Base-by-base conservation (phyloP, 441 rosid genomes). In the Hura crepitans region DNA sequence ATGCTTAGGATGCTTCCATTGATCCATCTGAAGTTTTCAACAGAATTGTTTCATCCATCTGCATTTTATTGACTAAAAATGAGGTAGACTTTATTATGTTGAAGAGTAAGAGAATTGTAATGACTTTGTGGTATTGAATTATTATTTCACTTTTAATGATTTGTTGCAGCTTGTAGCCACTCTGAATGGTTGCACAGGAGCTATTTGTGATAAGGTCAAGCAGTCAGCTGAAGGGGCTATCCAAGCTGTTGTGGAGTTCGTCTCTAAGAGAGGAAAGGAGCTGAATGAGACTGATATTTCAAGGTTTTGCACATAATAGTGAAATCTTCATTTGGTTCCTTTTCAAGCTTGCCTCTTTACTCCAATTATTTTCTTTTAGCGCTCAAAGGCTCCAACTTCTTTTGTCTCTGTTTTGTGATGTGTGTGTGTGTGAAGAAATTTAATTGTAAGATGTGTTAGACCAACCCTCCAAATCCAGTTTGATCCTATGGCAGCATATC, bases 21-120 rank as follows among this genome's bases (percentile, higher is more conserved):
- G 99, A 96, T 80, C 99, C 97, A 60, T 96, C 99, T 22, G 97
- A 96, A 82, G 97, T 96, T 84, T 93, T 91, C 70, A 93, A 96
- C 85, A 85, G 99, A 86, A 87, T 96, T 73, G 89, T 93, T 72
- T 86, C 93, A 50, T 93, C 98, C 65, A 75, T 87, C 62, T 88
- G 97, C 85, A 75, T 78, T 71, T 87, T 93, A 72, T 75, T 96
- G 78, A 84, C 87, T 15, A 86, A 81, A 80, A 88, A 88, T 45
- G 99, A 96, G 98, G 98, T 93, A 81, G 50, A 66, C 37, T 74
- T 81, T 72, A 70, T 70, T 57, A 72, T 74, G 45, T 39, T 18
- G 71, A 39, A 50, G 65, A 45, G 18, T 71, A 50, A 8, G 47
- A 45, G 56, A 61, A 27, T 54, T 77, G 42, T 54, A 63, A 61